Evolutionary conservation across 2,329 filamentous ascomycete genomes (phyloP).

Genomic region (Trichophyton simii): DNA sequence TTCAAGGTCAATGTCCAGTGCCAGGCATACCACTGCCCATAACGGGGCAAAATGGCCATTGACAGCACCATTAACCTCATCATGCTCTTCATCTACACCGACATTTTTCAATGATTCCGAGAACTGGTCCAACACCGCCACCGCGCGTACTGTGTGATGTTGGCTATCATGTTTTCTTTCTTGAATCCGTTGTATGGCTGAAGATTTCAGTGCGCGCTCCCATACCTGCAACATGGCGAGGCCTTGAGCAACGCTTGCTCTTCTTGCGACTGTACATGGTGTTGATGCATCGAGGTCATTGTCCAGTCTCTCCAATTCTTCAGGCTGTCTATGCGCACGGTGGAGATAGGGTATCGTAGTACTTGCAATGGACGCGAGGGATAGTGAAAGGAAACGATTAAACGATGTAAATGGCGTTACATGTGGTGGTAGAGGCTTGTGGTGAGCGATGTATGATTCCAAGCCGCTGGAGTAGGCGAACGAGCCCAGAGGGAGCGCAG

Average conservation of each 20-base stretch:
- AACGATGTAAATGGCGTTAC: constrained; percentile 33
- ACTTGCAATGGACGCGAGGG: constrained; percentile 44
- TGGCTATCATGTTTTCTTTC: neutral
- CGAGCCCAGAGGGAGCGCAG: constrained; percentile 50
- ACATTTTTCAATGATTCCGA: constrained; percentile 27
- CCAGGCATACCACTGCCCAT: constrained; percentile 45
- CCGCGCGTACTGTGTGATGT: constrained; percentile 9
- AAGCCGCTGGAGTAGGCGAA: constrained; percentile 54
- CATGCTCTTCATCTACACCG: constrained; percentile 18
- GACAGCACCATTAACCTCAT: constrained; percentile 16
- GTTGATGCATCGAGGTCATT: constrained; percentile 53
- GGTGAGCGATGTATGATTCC: constrained; percentile 52
- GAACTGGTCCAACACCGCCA: constrained; percentile 26
- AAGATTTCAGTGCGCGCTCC: constrained; percentile 41
- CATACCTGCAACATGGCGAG: constrained; percentile 47
- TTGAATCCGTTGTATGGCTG: constrained; percentile 13
- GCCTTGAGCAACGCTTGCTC: constrained; percentile 50
- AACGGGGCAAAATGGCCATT: constrained; percentile 49
- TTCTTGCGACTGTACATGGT: constrained; percentile 48
- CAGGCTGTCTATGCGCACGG: constrained; percentile 40
- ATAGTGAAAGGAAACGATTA: constrained; percentile 44
- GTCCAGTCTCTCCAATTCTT: constrained; percentile 41
- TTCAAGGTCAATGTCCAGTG: constrained; percentile 40
- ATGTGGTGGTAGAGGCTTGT: constrained; percentile 27
- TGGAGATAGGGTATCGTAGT: constrained; percentile 50